These are phyloP conservation scores for Didymella glomerata DNA, from an alignment of 2,329 filamentous ascomycete genomes.

Conservation along the genomic window DNA sequence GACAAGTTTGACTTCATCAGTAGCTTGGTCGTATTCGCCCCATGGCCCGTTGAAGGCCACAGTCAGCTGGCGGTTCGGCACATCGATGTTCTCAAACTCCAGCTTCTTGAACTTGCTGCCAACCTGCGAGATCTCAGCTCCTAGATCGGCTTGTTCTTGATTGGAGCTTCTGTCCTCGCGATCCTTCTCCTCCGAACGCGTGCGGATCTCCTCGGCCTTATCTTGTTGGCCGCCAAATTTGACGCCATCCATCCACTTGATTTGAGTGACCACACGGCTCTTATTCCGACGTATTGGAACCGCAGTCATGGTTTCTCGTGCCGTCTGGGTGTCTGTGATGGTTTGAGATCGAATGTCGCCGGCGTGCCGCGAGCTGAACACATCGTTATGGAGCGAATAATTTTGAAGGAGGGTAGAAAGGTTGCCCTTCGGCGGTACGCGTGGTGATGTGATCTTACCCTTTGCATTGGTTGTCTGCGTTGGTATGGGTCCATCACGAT, in stretches of 20 bases:
- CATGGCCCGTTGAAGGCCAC: conserved; percentile 69
- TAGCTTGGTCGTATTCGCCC: conserved; percentile 54
- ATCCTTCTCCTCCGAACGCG: conserved; percentile 28
- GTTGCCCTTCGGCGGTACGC: conserved; percentile 35
- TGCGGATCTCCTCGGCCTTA: conserved; percentile 32
- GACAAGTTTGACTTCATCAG: conserved; percentile 53
- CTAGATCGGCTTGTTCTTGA: conserved; percentile 57
- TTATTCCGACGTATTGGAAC: conserved; percentile 59
- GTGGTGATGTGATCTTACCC: conserved; percentile 31
- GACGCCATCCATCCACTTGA: conserved; percentile 71
- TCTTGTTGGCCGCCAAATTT: conserved; percentile 61
- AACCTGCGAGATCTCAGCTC: conserved; percentile 68
- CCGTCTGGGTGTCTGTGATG: conserved; percentile 14
- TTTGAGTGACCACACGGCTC: conserved; percentile 64
- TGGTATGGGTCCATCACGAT: conserved; percentile 64
- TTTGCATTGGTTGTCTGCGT: conserved; percentile 28
- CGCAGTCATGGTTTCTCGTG: conserved; percentile 57
- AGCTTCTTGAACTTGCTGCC: conserved; percentile 69
- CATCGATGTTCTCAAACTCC: conserved; percentile 66
- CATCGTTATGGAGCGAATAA: conserved; percentile 26
- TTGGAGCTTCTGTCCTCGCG: conserved; percentile 46
- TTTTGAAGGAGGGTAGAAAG: conserved; percentile 41
- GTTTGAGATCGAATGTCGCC: conserved; percentile 19
- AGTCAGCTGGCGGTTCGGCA: conserved; percentile 61
- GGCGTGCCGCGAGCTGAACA: conserved; percentile 18